Conservation (phyloP, 2,329 filamentous ascomycete genomes). For the Leptographium galeiforme region DNA sequence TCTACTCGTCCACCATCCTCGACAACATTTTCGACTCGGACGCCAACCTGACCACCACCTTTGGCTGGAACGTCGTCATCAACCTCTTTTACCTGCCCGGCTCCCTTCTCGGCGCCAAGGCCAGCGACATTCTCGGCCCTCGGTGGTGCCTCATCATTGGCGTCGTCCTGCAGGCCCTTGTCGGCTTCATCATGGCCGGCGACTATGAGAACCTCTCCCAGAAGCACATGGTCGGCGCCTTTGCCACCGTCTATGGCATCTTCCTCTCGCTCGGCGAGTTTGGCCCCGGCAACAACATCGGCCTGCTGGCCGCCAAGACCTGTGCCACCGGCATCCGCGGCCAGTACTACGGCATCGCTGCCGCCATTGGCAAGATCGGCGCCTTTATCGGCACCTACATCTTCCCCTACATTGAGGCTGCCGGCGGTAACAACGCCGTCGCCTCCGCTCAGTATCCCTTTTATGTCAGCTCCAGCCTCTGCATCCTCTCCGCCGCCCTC, state of each 20-base stretch:
- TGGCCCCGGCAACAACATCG: constrained; percentile 85
- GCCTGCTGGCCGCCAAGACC: constrained; percentile 73
- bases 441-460: constrained; percentile 73
- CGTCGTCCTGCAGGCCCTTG: constrained; percentile 56
- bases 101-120: constrained; percentile 61
- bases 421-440: constrained; percentile 37
- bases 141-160: constrained; percentile 59
- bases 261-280: constrained; percentile 69
- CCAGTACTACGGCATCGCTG: constrained; percentile 59
- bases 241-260: constrained; percentile 67
- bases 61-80: constrained; percentile 81
- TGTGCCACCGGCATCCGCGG: constrained; percentile 80
- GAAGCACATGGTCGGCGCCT: constrained; percentile 54
- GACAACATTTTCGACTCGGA: constrained; percentile 44
- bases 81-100: constrained; percentile 85
- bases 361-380: constrained; percentile 61
- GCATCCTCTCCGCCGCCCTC: constrained; percentile 58
- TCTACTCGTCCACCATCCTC: constrained; percentile 70
- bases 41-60: constrained; percentile 58
- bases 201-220: constrained; percentile 59
- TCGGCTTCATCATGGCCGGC: constrained; percentile 83
- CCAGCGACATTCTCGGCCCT: constrained; percentile 68
- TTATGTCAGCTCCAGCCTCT: constrained; percentile 68
- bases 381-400: constrained; percentile 81
- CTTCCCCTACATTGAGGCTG: constrained; percentile 58